Conservation (phyloP, 2,329 filamentous ascomycete species). For the Penicillium sp. region DNA sequence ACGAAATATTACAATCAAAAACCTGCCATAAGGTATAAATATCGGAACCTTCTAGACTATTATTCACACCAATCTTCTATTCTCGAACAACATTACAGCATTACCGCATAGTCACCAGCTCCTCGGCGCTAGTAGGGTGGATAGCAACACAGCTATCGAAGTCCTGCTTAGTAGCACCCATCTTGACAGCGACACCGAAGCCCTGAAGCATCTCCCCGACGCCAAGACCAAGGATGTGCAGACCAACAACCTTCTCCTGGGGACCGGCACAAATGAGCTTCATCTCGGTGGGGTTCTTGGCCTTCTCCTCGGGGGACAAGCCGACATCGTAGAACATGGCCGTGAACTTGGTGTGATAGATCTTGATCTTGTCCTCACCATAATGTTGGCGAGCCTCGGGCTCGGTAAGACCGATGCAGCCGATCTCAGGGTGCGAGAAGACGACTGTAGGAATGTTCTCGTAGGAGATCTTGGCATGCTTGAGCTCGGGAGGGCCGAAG, state of each 20-base stretch:
- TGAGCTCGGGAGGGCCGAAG: conserved; percentile 48
- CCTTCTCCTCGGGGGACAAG: conserved; percentile 48
- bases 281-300: conserved; percentile 51
- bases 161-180: conserved; percentile 75
- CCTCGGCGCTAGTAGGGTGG: conserved; percentile 73
- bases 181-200: conserved; percentile 74
- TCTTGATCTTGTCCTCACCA: conserved; percentile 51
- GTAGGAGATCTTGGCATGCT: conserved; percentile 47
- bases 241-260: conserved; percentile 51
- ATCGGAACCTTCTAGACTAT: neutral
- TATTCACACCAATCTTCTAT: conserved; percentile 3
- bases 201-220: conserved; percentile 69
- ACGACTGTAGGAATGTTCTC: conserved; percentile 54
- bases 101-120: conserved; percentile 58
- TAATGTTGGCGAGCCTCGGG: conserved; percentile 48
- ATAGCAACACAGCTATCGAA: conserved; percentile 75
- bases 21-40: neutral
- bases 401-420: conserved; percentile 51
- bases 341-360: conserved; percentile 51
- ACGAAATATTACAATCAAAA: neutral
- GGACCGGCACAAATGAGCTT: conserved; percentile 50
- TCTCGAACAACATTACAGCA: conserved; percentile 16
- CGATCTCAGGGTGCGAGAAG: conserved; percentile 52
- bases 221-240: conserved; percentile 50
- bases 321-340: conserved; percentile 50